Evolutionary conservation across 176 grass and related monocot genomes (phyloP).

Genomic region (Zea mays): DNA sequence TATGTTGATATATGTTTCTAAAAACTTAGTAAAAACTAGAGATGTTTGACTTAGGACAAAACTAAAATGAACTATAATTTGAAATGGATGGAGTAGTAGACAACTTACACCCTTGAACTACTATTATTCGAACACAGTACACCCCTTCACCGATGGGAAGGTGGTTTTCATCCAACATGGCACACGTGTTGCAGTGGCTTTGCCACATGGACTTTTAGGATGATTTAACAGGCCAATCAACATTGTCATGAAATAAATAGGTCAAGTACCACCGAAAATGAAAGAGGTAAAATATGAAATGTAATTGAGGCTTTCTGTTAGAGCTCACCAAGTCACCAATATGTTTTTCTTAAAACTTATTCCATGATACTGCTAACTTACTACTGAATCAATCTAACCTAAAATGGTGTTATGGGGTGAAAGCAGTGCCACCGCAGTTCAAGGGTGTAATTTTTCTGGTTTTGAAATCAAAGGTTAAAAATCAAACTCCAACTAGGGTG

Average conservation of each 20-base stretch:
- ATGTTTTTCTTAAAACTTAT: background rate
- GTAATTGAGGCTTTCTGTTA: background rate
- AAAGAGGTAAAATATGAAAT: background rate
- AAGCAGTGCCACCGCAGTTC: background rate
- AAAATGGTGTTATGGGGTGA: background rate
- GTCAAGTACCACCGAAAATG: background rate
- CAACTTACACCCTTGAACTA: background rate
- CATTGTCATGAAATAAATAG: background rate
- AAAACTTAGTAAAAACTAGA: background rate
- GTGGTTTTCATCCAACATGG: background rate
- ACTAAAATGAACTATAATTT: conserved; percentile 1
- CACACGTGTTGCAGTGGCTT: background rate
- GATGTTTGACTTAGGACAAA: background rate
- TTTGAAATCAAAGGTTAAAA: background rate
- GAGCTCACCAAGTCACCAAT: background rate
- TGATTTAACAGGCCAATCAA: background rate
- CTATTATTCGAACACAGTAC: background rate
- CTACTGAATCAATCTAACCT: background rate
- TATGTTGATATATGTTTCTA: background rate
- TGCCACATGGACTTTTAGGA: background rate
- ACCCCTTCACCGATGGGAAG: background rate
- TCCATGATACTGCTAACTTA: background rate
- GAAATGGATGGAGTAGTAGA: background rate
- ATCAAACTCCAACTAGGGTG: background rate
- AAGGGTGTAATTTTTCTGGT: background rate